Base-by-base conservation (phyloP, 371 early-diverging fungal genomes). In the Saksenaea vasiformis region DNA sequence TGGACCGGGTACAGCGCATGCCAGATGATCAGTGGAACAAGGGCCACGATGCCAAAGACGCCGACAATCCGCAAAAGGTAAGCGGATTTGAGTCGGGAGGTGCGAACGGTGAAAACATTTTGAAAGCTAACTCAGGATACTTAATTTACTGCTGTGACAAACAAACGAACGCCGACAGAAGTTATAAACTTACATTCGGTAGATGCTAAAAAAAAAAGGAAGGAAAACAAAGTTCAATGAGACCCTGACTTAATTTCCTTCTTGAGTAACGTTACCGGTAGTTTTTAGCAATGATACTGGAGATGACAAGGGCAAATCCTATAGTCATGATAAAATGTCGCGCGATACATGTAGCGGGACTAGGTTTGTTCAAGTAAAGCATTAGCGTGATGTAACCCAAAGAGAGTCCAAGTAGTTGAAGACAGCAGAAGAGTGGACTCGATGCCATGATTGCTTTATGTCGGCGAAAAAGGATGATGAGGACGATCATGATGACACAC, bases 211-310 rank as follows among this genome's bases (percentile, higher is more conserved):
- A 37, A 60, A 34, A 43, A 61, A 58, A 57, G 31, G 57, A 34
- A 43, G 34, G 36, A 51, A 43, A 43, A 47, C 14, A 10, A 11
- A 53, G 28, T 35, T 9, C 39, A 28, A 27, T 34, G 9, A 65
- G 28, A 19, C 56, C 36, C 26, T 17, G 43, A 19, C 41, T 31
- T 39, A 13, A 35, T 37, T 13, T n/a, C 35, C n/a, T 36, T 9
- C 24, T 27, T 54, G 36, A n/a, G 5, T 11, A 17, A 35, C 55
- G n/a, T 41, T 69, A 72, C 78, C 78, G 63, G 43, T 73, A 80
- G 47, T 72, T 77, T 55, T 77, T 80, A 3, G 80, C 80, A 68
- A 80, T 75, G 13, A 80, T 70, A 51, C 77, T 77, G 7, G 73
- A 73, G 28, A 77, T 67, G 5, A 77, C 77, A 0, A 80, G 54